A percentile compares a stretch with the other conserved stretches of the same genome.
phyloP scores from a whole-genome alignment of 2,329 filamentous ascomycete genomes.

The Colletotrichum limetticola region DNA sequence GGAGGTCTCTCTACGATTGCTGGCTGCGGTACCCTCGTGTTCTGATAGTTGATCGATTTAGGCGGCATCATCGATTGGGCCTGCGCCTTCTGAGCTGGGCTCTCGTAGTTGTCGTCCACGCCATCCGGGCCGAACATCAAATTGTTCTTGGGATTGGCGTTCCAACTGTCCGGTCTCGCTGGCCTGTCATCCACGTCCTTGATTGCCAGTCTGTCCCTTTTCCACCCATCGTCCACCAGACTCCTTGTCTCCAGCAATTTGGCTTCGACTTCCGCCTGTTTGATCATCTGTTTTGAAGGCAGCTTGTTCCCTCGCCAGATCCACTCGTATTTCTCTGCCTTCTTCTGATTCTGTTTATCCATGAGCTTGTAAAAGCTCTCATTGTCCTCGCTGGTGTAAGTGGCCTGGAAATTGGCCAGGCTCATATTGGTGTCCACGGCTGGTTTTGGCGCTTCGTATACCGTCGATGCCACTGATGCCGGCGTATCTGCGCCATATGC shows the following conservation, averaged over 20 bases:
- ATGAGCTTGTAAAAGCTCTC: constrained; percentile 94
- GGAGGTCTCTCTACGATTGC: constrained; percentile 61
- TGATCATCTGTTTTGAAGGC: constrained; percentile 80
- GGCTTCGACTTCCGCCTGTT: constrained; percentile 70
- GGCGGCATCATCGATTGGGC: constrained; percentile 78
- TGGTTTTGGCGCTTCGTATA: constrained; percentile 50
- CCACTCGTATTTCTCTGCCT: constrained; percentile 87
- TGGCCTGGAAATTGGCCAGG: constrained; percentile 86
- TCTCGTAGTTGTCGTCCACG: constrained; percentile 68
- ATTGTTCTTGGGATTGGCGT: constrained; percentile 77
- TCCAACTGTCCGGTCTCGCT: constrained; percentile 82
- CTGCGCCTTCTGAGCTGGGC: constrained; percentile 75
- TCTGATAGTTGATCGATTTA: constrained; percentile 81
- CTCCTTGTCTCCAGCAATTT: constrained; percentile 58
- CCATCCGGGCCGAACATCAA: constrained; percentile 87
- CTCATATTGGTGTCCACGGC: constrained; percentile 81
- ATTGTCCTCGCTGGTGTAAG: constrained; percentile 97
- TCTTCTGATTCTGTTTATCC: constrained; percentile 89
- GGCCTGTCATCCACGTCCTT: constrained; percentile 76
- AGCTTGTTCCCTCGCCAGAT: constrained; percentile 91
- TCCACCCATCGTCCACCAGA: constrained; percentile 65
- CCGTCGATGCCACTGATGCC: constrained; percentile 60
- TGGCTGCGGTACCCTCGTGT: constrained; percentile 78
- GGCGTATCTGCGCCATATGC: constrained; percentile 81
- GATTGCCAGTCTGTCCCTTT: constrained; percentile 69